Conservation (phyloP, 352 stramenopile species). For the Pythium phragmiticola region DNA sequence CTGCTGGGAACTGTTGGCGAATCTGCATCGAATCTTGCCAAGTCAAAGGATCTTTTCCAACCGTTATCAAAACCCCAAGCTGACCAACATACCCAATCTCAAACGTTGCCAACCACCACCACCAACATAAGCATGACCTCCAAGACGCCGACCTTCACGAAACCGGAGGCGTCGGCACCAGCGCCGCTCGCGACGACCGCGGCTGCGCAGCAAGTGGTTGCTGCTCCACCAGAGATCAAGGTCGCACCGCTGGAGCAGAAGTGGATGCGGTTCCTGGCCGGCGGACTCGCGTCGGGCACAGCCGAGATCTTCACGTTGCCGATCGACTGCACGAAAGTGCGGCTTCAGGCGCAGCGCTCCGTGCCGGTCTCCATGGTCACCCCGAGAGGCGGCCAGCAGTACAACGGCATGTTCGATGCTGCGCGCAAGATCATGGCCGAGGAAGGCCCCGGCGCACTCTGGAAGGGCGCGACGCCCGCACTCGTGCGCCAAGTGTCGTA, state of each 20-base stretch:
- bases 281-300: conserved; percentile 61
- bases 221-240: conserved; percentile 19
- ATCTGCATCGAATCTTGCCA: conserved; percentile 11
- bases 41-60: neutral
- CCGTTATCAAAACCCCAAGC: neutral
- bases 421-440: conserved; percentile 64
- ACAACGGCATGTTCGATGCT: conserved; percentile 78
- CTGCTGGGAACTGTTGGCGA: conserved; percentile 4
- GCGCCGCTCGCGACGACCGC: conserved; percentile 18
- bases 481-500: conserved; percentile 85
- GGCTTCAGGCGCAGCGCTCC: conserved; percentile 71
- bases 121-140: conserved; percentile 3
- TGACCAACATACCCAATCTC: neutral
- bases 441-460: conserved; percentile 62
- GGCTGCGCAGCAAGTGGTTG: conserved; percentile 11
- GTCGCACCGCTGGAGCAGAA: conserved; percentile 53
- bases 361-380: conserved; percentile 30
- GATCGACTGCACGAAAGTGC: conserved; percentile 87
- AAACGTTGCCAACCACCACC: neutral
- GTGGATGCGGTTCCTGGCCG: conserved; percentile 68
- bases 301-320: conserved; percentile 82
- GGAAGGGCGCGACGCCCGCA: conserved; percentile 76
- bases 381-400: conserved; percentile 35
- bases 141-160: conserved; percentile 5
- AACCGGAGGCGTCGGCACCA: neutral